These are phyloP conservation scores for Fragaria iinumae DNA, from an alignment of 306 rosid genomes.

Conservation along the genomic window DNA sequence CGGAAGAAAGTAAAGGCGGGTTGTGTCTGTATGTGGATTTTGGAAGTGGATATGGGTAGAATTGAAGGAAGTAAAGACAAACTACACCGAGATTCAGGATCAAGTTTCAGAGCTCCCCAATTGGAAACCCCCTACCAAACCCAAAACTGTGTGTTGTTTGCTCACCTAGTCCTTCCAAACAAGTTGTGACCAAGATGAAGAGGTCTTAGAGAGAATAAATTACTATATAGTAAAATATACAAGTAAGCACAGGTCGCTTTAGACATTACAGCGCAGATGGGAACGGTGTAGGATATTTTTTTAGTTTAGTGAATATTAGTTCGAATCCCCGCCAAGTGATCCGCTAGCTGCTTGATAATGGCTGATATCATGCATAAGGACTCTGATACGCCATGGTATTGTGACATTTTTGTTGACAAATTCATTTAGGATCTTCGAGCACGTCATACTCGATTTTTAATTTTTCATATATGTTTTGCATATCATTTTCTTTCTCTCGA, in stretches of 20 bases:
- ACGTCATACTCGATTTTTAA: too few species aligned
- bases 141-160: not conserved
- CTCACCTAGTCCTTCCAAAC: not conserved
- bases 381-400: too few species aligned
- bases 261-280: not conserved
- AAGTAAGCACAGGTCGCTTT: too few species aligned
- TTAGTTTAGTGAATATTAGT: too few species aligned
- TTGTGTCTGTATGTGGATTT: not conserved
- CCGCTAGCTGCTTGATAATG: too few species aligned
- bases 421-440: too few species aligned
- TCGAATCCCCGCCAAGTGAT: too few species aligned
- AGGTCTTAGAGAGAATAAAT: not conserved
- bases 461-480: too few species aligned
- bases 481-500: too few species aligned
- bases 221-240: too few species aligned
- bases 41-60: not conserved
- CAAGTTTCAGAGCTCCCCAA: conserved; percentile 1
- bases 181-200: not conserved
- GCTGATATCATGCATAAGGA: too few species aligned
- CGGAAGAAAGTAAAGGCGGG: not conserved
- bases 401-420: too few species aligned
- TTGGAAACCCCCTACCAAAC: not conserved
- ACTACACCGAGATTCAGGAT: not conserved
- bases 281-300: not conserved
- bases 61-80: conserved; percentile 3